Evolutionary conservation across 148 eudicot genomes (phyloP).

Genomic region (Rhododendron williamsianum): DNA sequence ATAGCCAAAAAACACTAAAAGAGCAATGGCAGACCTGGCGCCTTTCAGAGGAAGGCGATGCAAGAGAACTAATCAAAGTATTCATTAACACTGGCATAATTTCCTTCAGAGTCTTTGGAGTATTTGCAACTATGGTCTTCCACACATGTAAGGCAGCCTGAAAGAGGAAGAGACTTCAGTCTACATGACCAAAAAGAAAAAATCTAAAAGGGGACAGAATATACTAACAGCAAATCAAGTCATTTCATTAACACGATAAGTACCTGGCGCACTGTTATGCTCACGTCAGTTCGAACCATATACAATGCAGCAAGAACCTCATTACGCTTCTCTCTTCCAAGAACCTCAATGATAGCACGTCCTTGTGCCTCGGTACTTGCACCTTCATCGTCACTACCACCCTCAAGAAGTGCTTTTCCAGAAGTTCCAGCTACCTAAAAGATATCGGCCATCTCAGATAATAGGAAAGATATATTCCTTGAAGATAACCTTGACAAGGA

Average conservation of each 20-base stretch:
- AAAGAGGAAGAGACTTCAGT: slow-evolving; percentile 7
- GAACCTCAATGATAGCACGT: slow-evolving; percentile 93
- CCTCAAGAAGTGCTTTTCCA: slow-evolving; percentile 97
- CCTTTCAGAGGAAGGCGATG: slow-evolving; percentile 91
- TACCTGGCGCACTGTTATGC: slow-evolving; percentile 97
- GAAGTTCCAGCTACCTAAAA: slow-evolving; percentile 96
- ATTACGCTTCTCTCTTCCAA: slow-evolving; percentile 92
- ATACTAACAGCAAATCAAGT: background rate
- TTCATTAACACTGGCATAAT: slow-evolving; percentile 97
- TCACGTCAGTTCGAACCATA: slow-evolving; percentile 98
- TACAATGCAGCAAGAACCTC: slow-evolving; percentile 95
- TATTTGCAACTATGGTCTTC: slow-evolving; percentile 96
- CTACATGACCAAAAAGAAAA: background rate
- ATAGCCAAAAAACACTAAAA: background rate
- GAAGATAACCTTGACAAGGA: slow-evolving; percentile 9
- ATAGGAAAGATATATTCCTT: background rate
- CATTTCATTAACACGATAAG: background rate
- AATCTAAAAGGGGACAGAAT: background rate
- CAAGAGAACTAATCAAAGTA: slow-evolving; percentile 83
- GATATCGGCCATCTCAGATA: background rate
- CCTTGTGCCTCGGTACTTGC: slow-evolving; percentile 99
- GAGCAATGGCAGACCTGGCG: slow-evolving; percentile 59
- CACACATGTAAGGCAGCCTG: slow-evolving; percentile 99
- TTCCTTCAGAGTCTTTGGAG: slow-evolving; percentile 95
- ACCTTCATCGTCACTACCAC: slow-evolving; percentile 99